Base-by-base conservation (phyloP, 768 basidiomycete species). In the Podaxis carcinomalis region DNA sequence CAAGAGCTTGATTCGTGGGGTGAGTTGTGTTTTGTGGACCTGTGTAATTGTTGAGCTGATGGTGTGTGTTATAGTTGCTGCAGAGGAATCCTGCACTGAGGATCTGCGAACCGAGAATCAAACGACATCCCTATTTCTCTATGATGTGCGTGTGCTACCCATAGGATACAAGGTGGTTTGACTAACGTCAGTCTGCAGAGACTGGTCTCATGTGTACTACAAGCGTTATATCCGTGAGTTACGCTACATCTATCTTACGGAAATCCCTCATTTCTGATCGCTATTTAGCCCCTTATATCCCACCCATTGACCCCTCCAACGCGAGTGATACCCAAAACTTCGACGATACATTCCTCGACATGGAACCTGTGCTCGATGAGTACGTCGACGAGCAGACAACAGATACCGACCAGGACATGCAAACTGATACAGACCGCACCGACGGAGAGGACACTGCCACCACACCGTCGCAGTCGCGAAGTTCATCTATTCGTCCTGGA, bases 261-360 rank as follows among this genome's bases (percentile, higher is more conserved):
- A n/a, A 28, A 19, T 35, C 52, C 13, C 47, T 63, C 4, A 63
- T 58, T 16, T 40, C 28, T 42, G 44, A 62, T 59, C 27, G 37
- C 56, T 59, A 16, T 63, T 27, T 67, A 93, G 92, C 94, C 75
- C 93, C 93, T 46, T 94, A 95, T 80, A 93, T 94, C 69, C 93
- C 93, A 14, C 90, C 90, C 32, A 92, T 94, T 70, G 92, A 95
- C 71, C 90, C 92, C 21, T 84, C 85, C 46, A 93, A 96, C 75
- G 95, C 95, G 63, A 87, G 88, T 68, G 97, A 99, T 82, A 95
- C 93, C 65, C 92, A 93, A 73, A 98, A 98, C 75, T 99, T 98
- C 73, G 96, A 98, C 73, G 92, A 95, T 64, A 88, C 92, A 42
- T 98, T 97, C 85, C 82, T 98, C 62, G 92, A 92, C 70, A 96